Evolutionary conservation across 176 grass and related monocot genomes (phyloP).

Genomic region (Saccharum spontaneum): DNA sequence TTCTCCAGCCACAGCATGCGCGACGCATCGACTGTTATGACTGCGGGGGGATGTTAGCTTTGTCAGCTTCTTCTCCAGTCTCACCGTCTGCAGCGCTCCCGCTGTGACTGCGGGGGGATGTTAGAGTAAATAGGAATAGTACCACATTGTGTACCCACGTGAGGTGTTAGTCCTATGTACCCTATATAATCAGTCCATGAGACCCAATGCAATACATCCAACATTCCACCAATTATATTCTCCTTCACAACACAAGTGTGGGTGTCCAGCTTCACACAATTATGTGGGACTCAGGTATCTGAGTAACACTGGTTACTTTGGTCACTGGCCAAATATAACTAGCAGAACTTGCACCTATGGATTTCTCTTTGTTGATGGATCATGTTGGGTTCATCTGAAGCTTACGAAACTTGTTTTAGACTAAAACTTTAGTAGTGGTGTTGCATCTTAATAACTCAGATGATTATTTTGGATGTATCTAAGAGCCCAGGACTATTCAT

Average conservation of each 20-base stretch:
- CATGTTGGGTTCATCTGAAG: neutral
- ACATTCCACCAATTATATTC: too few relatives aligned
- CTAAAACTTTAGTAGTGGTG: neutral
- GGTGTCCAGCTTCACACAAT: neutral
- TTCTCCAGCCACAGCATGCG: too few relatives aligned
- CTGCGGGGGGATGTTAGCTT: too few relatives aligned
- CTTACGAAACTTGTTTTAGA: neutral
- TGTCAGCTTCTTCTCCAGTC: too few relatives aligned
- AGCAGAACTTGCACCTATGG: neutral
- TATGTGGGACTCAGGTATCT: neutral
- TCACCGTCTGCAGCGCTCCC: too few relatives aligned
- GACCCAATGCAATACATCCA: too few relatives aligned
- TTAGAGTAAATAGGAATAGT: too few relatives aligned
- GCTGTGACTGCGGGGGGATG: too few relatives aligned
- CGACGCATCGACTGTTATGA: too few relatives aligned
- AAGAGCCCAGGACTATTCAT: neutral
- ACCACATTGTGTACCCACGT: too few relatives aligned
- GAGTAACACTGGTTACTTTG: neutral
- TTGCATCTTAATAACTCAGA: conserved; percentile 8
- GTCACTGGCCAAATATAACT: neutral
- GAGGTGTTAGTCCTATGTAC: too few relatives aligned
- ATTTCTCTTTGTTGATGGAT: neutral
- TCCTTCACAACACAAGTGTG: neutral
- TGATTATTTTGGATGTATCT: neutral
- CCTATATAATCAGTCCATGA: too few relatives aligned